Evolutionary conservation across 192 early-diverging fungal species (phyloP), one percentile per base, ranked within the genome.

Genomic region (Piromyces sp.): DNA sequence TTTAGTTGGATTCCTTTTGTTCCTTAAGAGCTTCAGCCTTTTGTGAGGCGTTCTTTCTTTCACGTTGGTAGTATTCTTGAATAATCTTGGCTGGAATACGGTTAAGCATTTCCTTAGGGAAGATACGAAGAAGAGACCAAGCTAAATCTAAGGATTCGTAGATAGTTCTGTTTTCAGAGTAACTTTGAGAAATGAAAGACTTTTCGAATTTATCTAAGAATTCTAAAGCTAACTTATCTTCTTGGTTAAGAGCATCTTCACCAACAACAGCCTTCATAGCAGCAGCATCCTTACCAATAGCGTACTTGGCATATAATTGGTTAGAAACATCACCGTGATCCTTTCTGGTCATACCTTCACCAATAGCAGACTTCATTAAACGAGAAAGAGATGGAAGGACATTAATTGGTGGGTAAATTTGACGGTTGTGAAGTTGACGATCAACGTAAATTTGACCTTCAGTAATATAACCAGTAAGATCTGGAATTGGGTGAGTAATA

Each of bases 181-280:
- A 92, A 79, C 96, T 97, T 90, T 99, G 98, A 30, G 94, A 89
- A 84, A 99, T 96, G 83, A 98, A 99, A 14, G 95, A 92, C 88
- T 95, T 96, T 87, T 99, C 98, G 87, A 99, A 99, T 89, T 98
- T 98, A 42, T 98, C 97, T 88, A 99, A 88, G 87, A 99, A 99
- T 86, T 99, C 98, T 16, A 99, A 86, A 30, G 95, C 92, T 82
- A 99, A 90, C 85, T 99, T 99, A 83, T 99, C 98, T 87, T 99
- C 98, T 81, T 94, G 95, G 86, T 95, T 97, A 86, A 99, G 86
- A 11, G 98, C 98, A 84, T 99, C 98, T 86, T 99, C 98, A 87
- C 98, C 98, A 42, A 99, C 98, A 30, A 99, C 98, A 30, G 98
- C 98, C 90, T 99, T 99, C 98, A 99, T 99, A 28, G 98, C 94